Evolutionary conservation across 2,329 filamentous ascomycete genomes (phyloP), one percentile per base, ranked within the genome.

Genomic region (Aspergillus sp.): DNA sequence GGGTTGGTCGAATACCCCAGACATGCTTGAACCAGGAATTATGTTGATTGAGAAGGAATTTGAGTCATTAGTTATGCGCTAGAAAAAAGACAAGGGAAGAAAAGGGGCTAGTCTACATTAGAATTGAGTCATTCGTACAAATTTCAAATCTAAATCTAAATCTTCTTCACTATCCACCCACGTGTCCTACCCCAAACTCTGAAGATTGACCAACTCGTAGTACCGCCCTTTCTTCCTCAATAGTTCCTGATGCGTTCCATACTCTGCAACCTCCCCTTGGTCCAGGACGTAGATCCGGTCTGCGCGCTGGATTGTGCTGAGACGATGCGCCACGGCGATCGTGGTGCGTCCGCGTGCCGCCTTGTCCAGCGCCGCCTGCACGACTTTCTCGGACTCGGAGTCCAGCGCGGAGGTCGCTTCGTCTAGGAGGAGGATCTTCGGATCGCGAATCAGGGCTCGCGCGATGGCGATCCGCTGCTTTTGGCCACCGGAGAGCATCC

Each of bases 211-310:
- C 62, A 93, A 75, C 78, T 92, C 90, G 9, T 84, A 85, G 69
- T 93, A 93, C 54, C 87, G 81, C 1, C 89, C 89, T 55, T 85
- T 85, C 72, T 80, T 81, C 67, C 80, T 81, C 84, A 90, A 87
- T 69, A 92, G 72, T 71, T 91, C 89, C 0, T 77, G 67, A 71
- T 97, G 93, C 11, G 87, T 91, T 2, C 93, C 93, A 64, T 84
- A 82, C 80, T 97, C 93, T 1, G 93, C 89, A 45, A 97, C 84
- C 57, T 85, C 82, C 2, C 93, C 93, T 67, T 90, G 87, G 73
- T 96, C 92, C 71, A 97, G 92, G 11, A 97, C 93, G 65, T 94
- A 96, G 66, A 97, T 97, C 54, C 92, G 78, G 71, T 97, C 92
- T 0, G 93, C 93, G 71, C 92, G 91, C 73, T 96, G 91, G 61